These are phyloP conservation scores for Mayamaea pseudoterrestris DNA, from an alignment of 108 stramenopile species.

Conservation along the genomic window DNA sequence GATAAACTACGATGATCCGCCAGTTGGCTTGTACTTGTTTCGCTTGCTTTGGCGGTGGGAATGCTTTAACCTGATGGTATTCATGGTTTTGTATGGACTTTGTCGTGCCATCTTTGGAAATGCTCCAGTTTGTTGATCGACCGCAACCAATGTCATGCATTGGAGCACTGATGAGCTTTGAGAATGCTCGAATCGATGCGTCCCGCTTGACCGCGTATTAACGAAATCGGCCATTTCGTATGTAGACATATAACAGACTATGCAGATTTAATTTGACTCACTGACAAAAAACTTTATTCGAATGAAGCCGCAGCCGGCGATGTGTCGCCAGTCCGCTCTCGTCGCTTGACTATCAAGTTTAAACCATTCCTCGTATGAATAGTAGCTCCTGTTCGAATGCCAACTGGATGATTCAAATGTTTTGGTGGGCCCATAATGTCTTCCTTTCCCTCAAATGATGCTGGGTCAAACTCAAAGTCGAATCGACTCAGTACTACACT, in stretches of 20 bases:
- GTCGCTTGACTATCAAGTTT: conserved; percentile 69
- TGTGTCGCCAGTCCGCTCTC: too few species aligned
- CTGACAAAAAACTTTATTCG: too few species aligned
- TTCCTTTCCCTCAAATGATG: conserved; percentile 4
- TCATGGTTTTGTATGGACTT: conserved; percentile 17
- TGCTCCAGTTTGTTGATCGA: too few species aligned
- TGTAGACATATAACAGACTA: too few species aligned
- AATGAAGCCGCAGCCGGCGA: too few species aligned
- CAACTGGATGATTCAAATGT: conserved; percentile 82
- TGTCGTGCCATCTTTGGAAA: conserved; percentile 9
- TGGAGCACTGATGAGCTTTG: too few species aligned
- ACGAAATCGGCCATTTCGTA: too few species aligned
- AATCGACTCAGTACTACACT: conserved; percentile 83
- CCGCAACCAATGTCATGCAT: too few species aligned
- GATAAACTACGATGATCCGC: conserved; percentile 40
- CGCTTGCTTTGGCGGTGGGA: conserved; percentile 58
- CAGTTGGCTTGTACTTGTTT: conserved; percentile 24
- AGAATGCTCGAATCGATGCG: too few species aligned
- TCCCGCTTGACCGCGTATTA: too few species aligned
- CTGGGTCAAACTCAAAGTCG: conserved; percentile 85
- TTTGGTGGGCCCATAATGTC: conserved; percentile 31
- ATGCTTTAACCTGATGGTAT: conserved; percentile 42
- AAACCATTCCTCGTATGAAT: conserved; percentile 92
- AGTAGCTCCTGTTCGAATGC: conserved; percentile 92
- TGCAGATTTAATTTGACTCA: too few species aligned